Percentiles rank a stretch among this genome's conserved stretches.
phyloP scores from a whole-genome alignment of 2,329 filamentous ascomycete species.

The Coniochaeta hoffmannii region DNA sequence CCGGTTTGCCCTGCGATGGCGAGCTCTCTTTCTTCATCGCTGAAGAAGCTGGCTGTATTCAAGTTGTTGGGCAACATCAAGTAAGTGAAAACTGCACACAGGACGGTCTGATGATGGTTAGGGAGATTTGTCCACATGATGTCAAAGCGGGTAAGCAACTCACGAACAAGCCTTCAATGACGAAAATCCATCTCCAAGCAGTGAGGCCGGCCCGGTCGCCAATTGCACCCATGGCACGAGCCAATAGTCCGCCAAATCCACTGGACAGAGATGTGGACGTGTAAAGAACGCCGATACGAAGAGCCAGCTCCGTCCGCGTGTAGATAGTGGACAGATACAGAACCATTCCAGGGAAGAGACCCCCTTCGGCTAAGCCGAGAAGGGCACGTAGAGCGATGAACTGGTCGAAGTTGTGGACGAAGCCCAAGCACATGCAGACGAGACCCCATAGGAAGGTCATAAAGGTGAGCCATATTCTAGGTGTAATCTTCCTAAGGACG shows the following conservation, averaged over 20 bases:
- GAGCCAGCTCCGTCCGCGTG: conserved; percentile 48
- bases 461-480: conserved; percentile 51
- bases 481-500: conserved; percentile 53
- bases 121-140: background rate
- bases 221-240: conserved; percentile 28
- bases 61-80: conserved; percentile 49
- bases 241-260: conserved; percentile 45
- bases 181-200: conserved; percentile 57
- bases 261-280: conserved; percentile 58
- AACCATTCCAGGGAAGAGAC: conserved; percentile 59
- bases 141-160: conserved; percentile 11
- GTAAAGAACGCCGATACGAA: conserved; percentile 61
- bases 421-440: conserved; percentile 49
- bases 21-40: conserved; percentile 40
- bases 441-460: conserved; percentile 51
- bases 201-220: conserved; percentile 43
- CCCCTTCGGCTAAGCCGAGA: conserved; percentile 56
- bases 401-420: conserved; percentile 43
- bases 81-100: conserved; percentile 43
- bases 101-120: conserved; percentile 34
- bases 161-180: conserved; percentile 49
- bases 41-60: conserved; percentile 46
- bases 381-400: conserved; percentile 55
- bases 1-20: conserved; percentile 37
- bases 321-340: conserved; percentile 60